Base-by-base conservation (phyloP, 1,139 yeast species). In the Geotrichum fermentans region DNA sequence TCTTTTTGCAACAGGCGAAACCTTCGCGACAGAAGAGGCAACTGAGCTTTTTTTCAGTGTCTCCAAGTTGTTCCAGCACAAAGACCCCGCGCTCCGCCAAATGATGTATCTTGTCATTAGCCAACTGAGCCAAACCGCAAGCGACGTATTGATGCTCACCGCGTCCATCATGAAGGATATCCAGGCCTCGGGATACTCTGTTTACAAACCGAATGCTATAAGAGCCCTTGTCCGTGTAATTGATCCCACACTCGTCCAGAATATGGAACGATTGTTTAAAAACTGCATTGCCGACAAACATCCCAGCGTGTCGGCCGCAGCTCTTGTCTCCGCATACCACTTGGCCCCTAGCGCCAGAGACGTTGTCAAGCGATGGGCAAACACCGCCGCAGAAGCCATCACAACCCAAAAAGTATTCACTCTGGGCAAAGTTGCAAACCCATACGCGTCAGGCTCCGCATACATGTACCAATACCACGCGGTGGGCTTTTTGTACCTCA, bases 91-190 rank as follows among this genome's bases (percentile, higher is more conserved):
- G 1, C 78, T 92, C 64, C 83, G 98, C 68, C 99, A 92, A 70
- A 78, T 87, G 74, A 96, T 90, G 29, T 92, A 92, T 64, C 74
- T 92, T 66, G 89, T 96, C 18, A 89, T 90, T 66, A 92, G 92
- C 71, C 97, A 90, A 67, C 77, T 92, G 56, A 79, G 92, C 40
- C 71, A 82, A 14, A 78, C 85, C 50, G 88, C 97, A 14, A 88
- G 88, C 60, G 97, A 92, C 69, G 88, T 88, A 49, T 79, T 92
- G 68, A 94, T 92, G 97, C 97, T 92, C 30, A 92, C 98, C 26
- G 87, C 97, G 5, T 87, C 96, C 17, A 90, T 92, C 63, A 94
- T 92, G 97, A 90, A 90, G 72, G 98, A 92, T 70, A 87, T 92
- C 52, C 97, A 94, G 70, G 67, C 64, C 42, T 82, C 83, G 53